Conservation (phyloP, 2,329 filamentous ascomycete species). For the Aspergillus texensis region DNA sequence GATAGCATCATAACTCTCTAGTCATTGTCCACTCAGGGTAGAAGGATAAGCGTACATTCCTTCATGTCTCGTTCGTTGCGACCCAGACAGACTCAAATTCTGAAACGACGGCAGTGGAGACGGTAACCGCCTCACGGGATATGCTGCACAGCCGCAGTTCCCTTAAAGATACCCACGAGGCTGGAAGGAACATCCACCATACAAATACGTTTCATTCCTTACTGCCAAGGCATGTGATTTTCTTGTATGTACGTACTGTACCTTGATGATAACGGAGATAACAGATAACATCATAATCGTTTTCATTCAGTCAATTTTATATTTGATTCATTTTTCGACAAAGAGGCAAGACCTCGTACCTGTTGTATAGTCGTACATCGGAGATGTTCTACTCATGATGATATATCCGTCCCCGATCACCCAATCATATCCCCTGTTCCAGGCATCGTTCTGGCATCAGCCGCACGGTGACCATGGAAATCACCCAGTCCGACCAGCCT, state of each 20-base stretch:
- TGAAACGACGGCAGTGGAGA: conserved; percentile 24
- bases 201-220: not conserved
- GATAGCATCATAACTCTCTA: not conserved
- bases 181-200: not conserved
- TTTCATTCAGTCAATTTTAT: not conserved
- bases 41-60: conserved; percentile 1
- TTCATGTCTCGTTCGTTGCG: not conserved
- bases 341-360: not conserved
- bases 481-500: not conserved
- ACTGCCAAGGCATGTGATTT: not conserved
- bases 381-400: not conserved
- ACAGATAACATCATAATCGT: not conserved
- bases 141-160: conserved; percentile 16
- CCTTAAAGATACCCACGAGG: conserved; percentile 2
- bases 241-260: not conserved
- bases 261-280: not conserved
- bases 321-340: not conserved
- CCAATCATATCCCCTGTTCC: conserved; percentile 1
- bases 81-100: conserved; percentile 11
- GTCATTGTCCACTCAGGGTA: not conserved
- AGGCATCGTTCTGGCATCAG: not conserved
- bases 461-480: conserved; percentile 1
- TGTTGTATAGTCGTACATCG: not conserved
- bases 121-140: conserved; percentile 11
- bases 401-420: not conserved